phyloP scores from a whole-genome alignment of 441 rosid species.

The Pelargonium cotyledonis region DNA sequence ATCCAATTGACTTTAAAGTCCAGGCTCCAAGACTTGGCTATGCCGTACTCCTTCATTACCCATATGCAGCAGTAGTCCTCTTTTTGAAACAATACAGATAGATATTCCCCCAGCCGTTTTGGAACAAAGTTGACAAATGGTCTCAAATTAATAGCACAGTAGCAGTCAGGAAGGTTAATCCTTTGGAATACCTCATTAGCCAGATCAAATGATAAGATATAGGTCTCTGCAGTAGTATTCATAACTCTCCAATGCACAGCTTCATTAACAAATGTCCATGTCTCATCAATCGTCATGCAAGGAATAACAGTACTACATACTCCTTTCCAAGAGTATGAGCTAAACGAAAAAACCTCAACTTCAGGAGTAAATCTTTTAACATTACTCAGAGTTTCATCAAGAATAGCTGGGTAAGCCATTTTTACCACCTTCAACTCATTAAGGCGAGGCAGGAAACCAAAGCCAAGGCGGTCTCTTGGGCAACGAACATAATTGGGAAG shows the following conservation, averaged over 20 bases:
- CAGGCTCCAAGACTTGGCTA: background rate
- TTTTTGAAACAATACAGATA: background rate
- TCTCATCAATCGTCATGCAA: background rate
- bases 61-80: background rate
- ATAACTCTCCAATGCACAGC: background rate
- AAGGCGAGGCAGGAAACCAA: background rate
- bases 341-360: background rate
- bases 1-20: background rate
- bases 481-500: background rate
- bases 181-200: background rate
- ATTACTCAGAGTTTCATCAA: background rate
- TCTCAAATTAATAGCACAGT: too few relatives aligned
- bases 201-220: background rate
- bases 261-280: background rate
- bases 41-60: background rate
- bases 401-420: background rate
- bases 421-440: background rate
- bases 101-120: slow-evolving; percentile 1
- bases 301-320: background rate
- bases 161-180: background rate
- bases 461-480: background rate
- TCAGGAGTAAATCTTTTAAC: background rate
- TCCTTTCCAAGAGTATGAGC: background rate
- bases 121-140: background rate
- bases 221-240: background rate